Evolutionary conservation across 306 rosid genomes (phyloP), one percentile per base, ranked within the genome.

Genomic region (Prunus persica): DNA sequence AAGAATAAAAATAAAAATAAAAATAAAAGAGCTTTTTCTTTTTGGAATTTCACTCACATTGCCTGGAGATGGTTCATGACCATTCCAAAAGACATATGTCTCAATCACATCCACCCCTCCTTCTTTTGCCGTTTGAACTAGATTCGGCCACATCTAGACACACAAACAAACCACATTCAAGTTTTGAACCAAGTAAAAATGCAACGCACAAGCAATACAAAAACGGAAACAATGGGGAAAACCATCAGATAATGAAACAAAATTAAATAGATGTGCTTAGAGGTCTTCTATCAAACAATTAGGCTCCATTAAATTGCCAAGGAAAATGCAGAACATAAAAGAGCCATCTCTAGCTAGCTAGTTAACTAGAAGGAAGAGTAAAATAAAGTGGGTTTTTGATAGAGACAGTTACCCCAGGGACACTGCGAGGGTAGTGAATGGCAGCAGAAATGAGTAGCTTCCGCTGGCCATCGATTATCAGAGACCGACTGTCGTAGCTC

Each of bases 31-130:
- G 41, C 38, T 14, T n/a, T 34, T 52, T 10, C 11, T 16, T 56
- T 27, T 56, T 55, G 45, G 55, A 38, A 72, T 2, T 72, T n/a
- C 28, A 82, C 91, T 89, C 75, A 93, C 98, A 86, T 93, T 84
- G 82, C 86, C 93, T 0, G 92, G 98, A 81, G 98, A 87, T 72
- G 88, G 96, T 41, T 93, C 98, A 73, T 93, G 98, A 28, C 98
- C 97, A 68, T 93, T 93, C 98, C 98, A 93, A 79, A 93, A 93
- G 47, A 93, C 98, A 76, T 93, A 93, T 45, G 98, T 91, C 80
- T 93, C 98, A 6, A 93, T 93, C 45, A 85, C 91, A 88, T 93
- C 92, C 1, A 72, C 85, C 0, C 98, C 98, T 74, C 96, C 98
- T 81, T 93, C 87, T 75, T 93, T 93, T 0, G 98, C 96, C n/a